phyloP scores from a whole-genome alignment of 352 stramenopile genomes.

The Phytopythium kandeliae region DNA sequence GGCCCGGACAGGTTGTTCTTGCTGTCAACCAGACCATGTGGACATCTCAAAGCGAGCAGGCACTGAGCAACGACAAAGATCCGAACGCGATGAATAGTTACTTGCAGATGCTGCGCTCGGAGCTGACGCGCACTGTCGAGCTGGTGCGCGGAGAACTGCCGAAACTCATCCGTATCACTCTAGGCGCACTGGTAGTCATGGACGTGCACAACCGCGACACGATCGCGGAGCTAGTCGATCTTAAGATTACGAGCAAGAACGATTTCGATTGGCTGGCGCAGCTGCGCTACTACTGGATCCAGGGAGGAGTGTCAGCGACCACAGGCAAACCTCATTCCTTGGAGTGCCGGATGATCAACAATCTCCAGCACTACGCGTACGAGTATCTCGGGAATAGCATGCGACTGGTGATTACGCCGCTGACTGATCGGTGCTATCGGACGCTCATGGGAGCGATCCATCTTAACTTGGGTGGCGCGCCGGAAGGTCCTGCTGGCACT shows the following conservation, averaged over 20 bases:
- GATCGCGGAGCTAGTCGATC: constrained; percentile 86
- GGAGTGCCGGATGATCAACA: constrained; percentile 92
- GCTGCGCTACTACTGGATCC: constrained; percentile 91
- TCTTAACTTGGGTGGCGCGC: constrained; percentile 87
- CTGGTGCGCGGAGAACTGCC: constrained; percentile 90
- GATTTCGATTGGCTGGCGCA: constrained; percentile 95
- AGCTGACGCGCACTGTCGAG: constrained; percentile 88
- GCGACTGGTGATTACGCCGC: constrained; percentile 89
- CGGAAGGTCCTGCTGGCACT: constrained; percentile 86
- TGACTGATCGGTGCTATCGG: constrained; percentile 90
- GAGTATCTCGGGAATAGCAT: constrained; percentile 92
- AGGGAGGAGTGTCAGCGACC: constrained; percentile 72
- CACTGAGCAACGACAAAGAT: constrained; percentile 28
- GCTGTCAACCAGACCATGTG: constrained; percentile 92
- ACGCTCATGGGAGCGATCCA: constrained; percentile 90
- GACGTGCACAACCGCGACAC: constrained; percentile 94
- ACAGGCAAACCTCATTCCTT: constrained; percentile 85
- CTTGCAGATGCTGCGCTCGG: constrained; percentile 56
- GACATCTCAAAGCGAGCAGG: constrained; percentile 82
- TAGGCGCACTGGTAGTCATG: constrained; percentile 92
- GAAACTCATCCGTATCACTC: constrained; percentile 89
- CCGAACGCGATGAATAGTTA: constrained; percentile 50
- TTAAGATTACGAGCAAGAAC: constrained; percentile 66
- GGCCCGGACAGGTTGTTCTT: constrained; percentile 91
- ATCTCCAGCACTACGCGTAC: constrained; percentile 87